Base-by-base conservation (phyloP, 345 rosid genomes). In the Citrus unshiu region DNA sequence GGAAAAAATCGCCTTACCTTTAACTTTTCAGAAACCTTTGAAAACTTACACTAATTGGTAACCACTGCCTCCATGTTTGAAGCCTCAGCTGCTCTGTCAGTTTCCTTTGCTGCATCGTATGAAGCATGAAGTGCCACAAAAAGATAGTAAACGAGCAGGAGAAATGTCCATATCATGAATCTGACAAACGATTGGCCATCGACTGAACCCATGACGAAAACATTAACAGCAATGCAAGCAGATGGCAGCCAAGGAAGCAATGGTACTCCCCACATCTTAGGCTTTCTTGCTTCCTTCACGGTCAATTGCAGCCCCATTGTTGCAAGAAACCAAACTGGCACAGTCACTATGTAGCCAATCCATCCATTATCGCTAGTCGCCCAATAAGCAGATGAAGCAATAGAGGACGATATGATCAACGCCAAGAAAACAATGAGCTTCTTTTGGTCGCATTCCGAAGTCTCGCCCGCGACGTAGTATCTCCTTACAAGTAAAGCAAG, bases 191-290 rank as follows among this genome's bases (percentile, higher is more conserved):
- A 90, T 12, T 74, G 80, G 35, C 66, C 63, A 27, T 89, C 89
- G 3, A 91, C 82, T 5, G 94, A 92, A 1, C 91, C 93, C 76
- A 92, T 81, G 59, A 92, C 79, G 60, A 89, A 92, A 30, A 86
- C 67, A 60, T 91, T 92, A 22, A 84, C 85, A 1, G 85, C 79
- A 9, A 91, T 84, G 1, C 91, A 84, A 76, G 82, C 81, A 24
- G 91, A 89, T 0, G 94, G 94, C 39, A 91, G 22, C 97, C 94
- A 92, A 1, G 93, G 97, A n/a, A 89, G 86, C 12, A 91, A 65
- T 0, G 93, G 95, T 49, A 88, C 92, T 0, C 94, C 94, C 93
- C 92, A 92, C 30, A 89, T 51, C 68, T 84, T 89, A 0, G 94
- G 94, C 16, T 71, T 68, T 83, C 85, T 87, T 54, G 91, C 92